Conservation (phyloP, 2,329 filamentous ascomycete species). For the Phaeophleospora eucalypticola region DNA sequence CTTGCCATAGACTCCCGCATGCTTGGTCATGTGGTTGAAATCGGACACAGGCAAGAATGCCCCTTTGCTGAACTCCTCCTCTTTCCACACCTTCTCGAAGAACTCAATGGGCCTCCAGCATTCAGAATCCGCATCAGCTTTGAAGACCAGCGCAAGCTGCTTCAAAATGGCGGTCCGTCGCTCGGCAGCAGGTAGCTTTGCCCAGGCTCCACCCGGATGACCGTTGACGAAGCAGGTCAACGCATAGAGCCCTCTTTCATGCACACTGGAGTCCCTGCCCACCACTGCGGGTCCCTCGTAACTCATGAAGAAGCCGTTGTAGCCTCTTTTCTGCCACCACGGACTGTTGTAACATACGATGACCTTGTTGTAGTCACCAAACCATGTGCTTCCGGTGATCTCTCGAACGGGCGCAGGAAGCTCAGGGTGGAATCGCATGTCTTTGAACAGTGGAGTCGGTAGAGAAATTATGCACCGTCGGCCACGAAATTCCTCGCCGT, state of each 20-base stretch:
- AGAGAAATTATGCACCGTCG: too few species aligned
- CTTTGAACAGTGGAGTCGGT: slow-evolving; percentile 44
- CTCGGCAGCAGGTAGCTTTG: too few species aligned
- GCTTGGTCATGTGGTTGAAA: too few species aligned
- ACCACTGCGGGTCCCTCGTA: slow-evolving; percentile 46
- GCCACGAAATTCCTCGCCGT: too few species aligned
- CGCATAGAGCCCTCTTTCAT: slow-evolving; percentile 23
- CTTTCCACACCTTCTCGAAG: slow-evolving; percentile 26
- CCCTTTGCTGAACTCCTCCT: slow-evolving; percentile 8
- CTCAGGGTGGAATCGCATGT: slow-evolving; percentile 46
- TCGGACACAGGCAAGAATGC: too few species aligned
- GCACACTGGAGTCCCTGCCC: slow-evolving; percentile 43
- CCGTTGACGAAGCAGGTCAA: slow-evolving; percentile 45
- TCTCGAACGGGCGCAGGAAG: slow-evolving; percentile 41
- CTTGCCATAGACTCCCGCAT: too few species aligned
- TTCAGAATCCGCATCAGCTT: too few species aligned
- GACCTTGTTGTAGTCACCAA: slow-evolving; percentile 51
- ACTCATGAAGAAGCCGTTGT: slow-evolving; percentile 44
- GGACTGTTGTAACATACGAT: slow-evolving; percentile 46
- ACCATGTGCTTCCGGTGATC: slow-evolving; percentile 16
- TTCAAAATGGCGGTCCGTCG: too few species aligned
- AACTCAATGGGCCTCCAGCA: slow-evolving; percentile 32
- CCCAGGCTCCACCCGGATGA: slow-evolving; percentile 37
- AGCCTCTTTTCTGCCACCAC: slow-evolving; percentile 45
- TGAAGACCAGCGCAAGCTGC: too few species aligned